Evolutionary conservation across 306 rosid species (phyloP).

Genomic region (Dryas alaskensis): DNA sequence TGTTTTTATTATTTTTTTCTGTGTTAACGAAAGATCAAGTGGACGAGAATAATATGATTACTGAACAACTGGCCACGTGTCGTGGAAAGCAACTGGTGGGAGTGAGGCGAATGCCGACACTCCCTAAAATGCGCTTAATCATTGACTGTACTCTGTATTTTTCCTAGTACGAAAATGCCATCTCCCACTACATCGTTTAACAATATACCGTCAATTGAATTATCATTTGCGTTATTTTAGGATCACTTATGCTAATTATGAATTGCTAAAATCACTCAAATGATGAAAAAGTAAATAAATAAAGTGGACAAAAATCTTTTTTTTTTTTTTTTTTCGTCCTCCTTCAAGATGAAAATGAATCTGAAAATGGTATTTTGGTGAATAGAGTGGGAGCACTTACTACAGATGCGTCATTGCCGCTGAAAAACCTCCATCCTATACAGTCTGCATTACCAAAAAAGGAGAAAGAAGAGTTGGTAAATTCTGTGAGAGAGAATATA

Average conservation of each 20-base stretch:
- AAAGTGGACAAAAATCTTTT: background rate
- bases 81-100: slow-evolving; percentile 23
- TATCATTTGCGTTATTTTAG: no score
- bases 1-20: background rate
- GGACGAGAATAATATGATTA: slow-evolving; percentile 35
- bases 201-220: background rate
- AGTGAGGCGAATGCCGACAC: slow-evolving; percentile 26
- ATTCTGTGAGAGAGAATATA: background rate
- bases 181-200: background rate
- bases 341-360: background rate
- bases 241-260: no score
- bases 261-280: no score
- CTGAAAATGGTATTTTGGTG: slow-evolving; percentile 25
- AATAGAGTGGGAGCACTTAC: slow-evolving; percentile 41
- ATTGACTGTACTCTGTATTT: background rate
- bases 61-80: slow-evolving; percentile 45
- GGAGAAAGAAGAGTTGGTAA: background rate
- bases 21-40: slow-evolving; percentile 19
- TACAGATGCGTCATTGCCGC: slow-evolving; percentile 58
- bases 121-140: slow-evolving; percentile 30
- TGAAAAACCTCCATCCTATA: slow-evolving; percentile 64
- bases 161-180: slow-evolving; percentile 23
- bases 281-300: background rate
- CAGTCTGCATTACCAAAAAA: slow-evolving; percentile 51
- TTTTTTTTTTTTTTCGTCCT: background rate